Evolutionary conservation across 257 asterid genomes (phyloP).

Genomic region (Gynochthodes officinalis): DNA sequence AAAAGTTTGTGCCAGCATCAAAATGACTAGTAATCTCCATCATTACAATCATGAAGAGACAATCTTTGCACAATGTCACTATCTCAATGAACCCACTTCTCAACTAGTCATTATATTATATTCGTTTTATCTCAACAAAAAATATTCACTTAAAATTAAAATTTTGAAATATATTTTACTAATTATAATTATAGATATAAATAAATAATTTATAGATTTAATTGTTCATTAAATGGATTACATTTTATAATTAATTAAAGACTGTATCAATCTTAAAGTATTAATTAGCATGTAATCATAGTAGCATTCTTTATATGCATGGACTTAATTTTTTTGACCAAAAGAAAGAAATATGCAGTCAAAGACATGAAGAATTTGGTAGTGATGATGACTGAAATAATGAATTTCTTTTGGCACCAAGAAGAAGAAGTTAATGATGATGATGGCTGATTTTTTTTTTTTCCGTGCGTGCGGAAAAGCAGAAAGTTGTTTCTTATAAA

Average conservation of each 20-base stretch:
- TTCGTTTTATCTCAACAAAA: no score
- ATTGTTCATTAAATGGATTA: no score
- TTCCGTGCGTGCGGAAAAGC: conserved; percentile 15
- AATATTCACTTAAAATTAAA: no score
- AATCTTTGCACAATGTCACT: background rate
- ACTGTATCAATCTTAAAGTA: no score
- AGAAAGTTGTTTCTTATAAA: background rate
- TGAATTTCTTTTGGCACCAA: conserved; percentile 4
- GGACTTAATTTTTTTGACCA: background rate
- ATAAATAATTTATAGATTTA: no score
- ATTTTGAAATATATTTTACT: no score
- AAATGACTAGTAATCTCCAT: background rate
- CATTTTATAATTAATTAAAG: no score
- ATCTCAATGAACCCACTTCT: conserved; percentile 14
- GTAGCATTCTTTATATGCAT: background rate
- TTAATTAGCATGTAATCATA: background rate
- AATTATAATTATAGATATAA: no score
- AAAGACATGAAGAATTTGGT: background rate
- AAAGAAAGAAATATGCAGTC: background rate
- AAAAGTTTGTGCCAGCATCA: conserved; percentile 2
- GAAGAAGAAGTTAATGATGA: conserved; percentile 5
- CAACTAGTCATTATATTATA: no score
- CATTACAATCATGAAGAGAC: background rate
- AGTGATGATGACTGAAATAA: conserved; percentile 6
- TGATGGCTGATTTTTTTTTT: background rate